Evolutionary conservation across 228 moss, liverwort and hornwort genomes (phyloP).

Genomic region (Sphagnum magellanicum): DNA sequence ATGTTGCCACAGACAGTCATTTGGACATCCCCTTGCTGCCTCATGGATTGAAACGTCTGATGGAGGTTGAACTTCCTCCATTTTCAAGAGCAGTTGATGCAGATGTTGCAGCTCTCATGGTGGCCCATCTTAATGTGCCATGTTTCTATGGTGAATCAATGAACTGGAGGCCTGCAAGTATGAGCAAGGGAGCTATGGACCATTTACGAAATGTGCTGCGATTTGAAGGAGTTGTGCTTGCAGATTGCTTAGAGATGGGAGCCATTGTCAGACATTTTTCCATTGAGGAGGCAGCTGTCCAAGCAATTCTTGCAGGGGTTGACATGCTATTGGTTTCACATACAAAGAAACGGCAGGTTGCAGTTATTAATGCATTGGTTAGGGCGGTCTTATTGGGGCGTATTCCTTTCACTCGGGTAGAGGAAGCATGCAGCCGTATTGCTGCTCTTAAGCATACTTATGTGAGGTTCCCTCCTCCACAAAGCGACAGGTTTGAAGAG

Average conservation of each 20-base stretch:
- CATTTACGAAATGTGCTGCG: slow-evolving; percentile 44
- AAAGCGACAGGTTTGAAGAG: slow-evolving; percentile 10
- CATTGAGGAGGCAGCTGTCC: slow-evolving; percentile 44
- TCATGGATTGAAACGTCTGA: slow-evolving; percentile 29
- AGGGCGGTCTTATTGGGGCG: slow-evolving; percentile 23
- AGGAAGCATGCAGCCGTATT: slow-evolving; percentile 32
- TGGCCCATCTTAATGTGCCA: slow-evolving; percentile 52
- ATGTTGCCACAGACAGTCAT: slow-evolving; percentile 49
- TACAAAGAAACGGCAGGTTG: slow-evolving; percentile 33
- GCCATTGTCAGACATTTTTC: slow-evolving; percentile 31
- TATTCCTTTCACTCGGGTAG: slow-evolving; percentile 20
- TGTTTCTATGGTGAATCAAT: slow-evolving; percentile 15
- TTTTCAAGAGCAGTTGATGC: slow-evolving; percentile 60
- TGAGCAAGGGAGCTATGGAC: slow-evolving; percentile 39
- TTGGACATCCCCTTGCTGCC: slow-evolving; percentile 42
- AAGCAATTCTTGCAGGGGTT: slow-evolving; percentile 51
- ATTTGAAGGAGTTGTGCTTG: slow-evolving; percentile 61
- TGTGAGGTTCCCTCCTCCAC: slow-evolving; percentile 3
- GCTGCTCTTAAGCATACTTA: slow-evolving; percentile 21
- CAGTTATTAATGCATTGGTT: slow-evolving; percentile 30
- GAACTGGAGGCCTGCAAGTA: slow-evolving; percentile 27
- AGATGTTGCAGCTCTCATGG: slow-evolving; percentile 70
- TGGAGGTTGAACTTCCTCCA: slow-evolving; percentile 43
- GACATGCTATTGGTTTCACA: slow-evolving; percentile 69
- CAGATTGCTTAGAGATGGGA: slow-evolving; percentile 66